Conservation (phyloP, 129 eudicot species). For the Saposhnikovia divaricata region DNA sequence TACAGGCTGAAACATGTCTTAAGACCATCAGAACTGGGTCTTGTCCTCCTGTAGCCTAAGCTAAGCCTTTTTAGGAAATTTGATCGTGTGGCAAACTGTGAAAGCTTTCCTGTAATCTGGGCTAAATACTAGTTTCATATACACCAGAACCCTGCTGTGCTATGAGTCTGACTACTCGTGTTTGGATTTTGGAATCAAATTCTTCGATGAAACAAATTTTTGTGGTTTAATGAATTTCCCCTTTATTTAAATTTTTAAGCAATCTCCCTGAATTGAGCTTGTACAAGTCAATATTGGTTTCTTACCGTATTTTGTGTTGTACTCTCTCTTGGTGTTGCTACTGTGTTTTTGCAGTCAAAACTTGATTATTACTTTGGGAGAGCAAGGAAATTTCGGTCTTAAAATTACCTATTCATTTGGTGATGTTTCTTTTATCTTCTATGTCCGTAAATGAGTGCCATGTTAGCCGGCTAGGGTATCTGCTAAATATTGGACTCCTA, state of each 20-base stretch:
- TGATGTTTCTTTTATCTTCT: not conserved
- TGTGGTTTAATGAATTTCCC: not conserved
- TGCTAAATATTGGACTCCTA: not conserved
- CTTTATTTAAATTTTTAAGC: not conserved
- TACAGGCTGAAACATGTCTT: slow-evolving; percentile 44
- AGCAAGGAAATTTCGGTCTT: not conserved
- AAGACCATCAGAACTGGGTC: slow-evolving; percentile 64
- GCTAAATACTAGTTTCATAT: not conserved
- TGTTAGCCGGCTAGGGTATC: not conserved
- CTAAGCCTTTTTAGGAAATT: slow-evolving; percentile 3
- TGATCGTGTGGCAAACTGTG: not conserved
- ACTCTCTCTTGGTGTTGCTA: not conserved
- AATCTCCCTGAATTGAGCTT: not conserved
- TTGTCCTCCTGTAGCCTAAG: slow-evolving; percentile 39
- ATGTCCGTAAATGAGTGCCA: not conserved
- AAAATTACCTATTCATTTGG: not conserved
- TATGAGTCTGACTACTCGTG: not conserved
- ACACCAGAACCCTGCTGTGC: not conserved
- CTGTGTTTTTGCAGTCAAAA: not conserved
- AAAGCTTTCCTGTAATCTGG: not conserved
- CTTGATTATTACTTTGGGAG: not conserved
- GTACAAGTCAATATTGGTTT: not conserved
- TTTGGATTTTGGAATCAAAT: slow-evolving; percentile 1
- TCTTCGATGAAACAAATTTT: not conserved
- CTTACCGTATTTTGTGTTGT: not conserved